Conservation (phyloP, 2,329 filamentous ascomycete genomes). For the Trichoderma afroharzianum region DNA sequence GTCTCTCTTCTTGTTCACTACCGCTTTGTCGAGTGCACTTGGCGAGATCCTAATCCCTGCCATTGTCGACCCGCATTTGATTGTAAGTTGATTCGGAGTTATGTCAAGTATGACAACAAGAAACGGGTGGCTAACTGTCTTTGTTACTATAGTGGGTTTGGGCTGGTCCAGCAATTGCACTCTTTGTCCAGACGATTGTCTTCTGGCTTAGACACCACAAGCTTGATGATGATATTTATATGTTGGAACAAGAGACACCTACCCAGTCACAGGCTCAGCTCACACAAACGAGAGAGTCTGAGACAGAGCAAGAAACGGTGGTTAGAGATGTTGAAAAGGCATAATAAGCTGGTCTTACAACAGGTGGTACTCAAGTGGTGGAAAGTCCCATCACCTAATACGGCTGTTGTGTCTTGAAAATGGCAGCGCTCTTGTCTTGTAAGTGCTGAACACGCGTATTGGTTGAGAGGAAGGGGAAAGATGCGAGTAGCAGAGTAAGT, state of each 20-base stretch:
- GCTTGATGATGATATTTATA: slow-evolving; percentile 23
- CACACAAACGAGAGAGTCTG: neutral
- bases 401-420: neutral
- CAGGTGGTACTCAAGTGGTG: neutral
- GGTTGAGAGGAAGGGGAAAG: neutral
- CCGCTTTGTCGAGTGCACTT: slow-evolving; percentile 16
- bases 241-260: slow-evolving; percentile 18
- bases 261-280: slow-evolving; percentile 8
- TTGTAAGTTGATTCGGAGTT: slow-evolving; percentile 10
- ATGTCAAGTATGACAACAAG: neutral
- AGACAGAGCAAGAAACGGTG: neutral
- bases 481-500: neutral
- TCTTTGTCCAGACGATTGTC: slow-evolving; percentile 24
- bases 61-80: slow-evolving; percentile 14
- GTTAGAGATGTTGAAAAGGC: slow-evolving; percentile 4
- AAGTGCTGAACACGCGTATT: neutral
- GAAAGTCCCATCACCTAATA: neutral
- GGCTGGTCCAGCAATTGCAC: slow-evolving; percentile 26
- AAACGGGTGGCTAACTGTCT: slow-evolving; percentile 1
- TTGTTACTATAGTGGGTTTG: slow-evolving; percentile 24
- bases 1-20: slow-evolving; percentile 16
- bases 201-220: slow-evolving; percentile 26
- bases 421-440: neutral
- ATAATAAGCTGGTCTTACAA: neutral
- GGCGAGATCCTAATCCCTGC: slow-evolving; percentile 15